Evolutionary conservation across 768 basidiomycete species (phyloP).

Genomic region (Termitomyces eurrhizus): DNA sequence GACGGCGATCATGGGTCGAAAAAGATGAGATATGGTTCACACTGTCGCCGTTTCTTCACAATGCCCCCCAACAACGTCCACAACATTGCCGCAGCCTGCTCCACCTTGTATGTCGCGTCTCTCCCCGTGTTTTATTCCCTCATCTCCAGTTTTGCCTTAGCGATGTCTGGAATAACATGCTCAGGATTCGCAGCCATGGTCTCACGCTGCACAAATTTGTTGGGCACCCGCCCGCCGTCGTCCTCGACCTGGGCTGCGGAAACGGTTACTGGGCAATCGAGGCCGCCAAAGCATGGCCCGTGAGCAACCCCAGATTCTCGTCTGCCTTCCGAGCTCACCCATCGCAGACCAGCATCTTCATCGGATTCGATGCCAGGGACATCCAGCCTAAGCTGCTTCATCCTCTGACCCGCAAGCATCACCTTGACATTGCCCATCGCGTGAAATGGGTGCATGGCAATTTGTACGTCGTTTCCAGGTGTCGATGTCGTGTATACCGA

Average conservation of each 20-base stretch:
- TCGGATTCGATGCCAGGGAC: slow-evolving; percentile 55
- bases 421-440: slow-evolving; percentile 41
- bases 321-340: slow-evolving; percentile 5
- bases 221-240: slow-evolving; percentile 40
- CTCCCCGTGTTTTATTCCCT: slow-evolving; percentile 2
- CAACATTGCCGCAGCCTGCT: slow-evolving; percentile 42
- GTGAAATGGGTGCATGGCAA: slow-evolving; percentile 68
- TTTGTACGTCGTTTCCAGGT: slow-evolving; percentile 40
- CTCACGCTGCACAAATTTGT: slow-evolving; percentile 57
- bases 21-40: slow-evolving; percentile 12
- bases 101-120: slow-evolving; percentile 47
- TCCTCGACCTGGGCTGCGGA: slow-evolving; percentile 73
- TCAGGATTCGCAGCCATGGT: slow-evolving; percentile 42
- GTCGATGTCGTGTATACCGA: slow-evolving; percentile 1
- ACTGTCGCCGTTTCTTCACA: slow-evolving; percentile 5
- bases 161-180: slow-evolving; percentile 72
- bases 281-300: slow-evolving; percentile 65
- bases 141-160: slow-evolving; percentile 28
- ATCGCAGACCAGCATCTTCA: slow-evolving; percentile 44
- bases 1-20: slow-evolving; percentile 25
- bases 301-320: slow-evolving; percentile 23
- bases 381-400: slow-evolving; percentile 47
- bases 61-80: slow-evolving; percentile 34
- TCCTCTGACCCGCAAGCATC: slow-evolving; percentile 25
- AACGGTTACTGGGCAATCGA: slow-evolving; percentile 69